Evolutionary conservation across 305 asterid genomes (phyloP).

Genomic region (Solanum hybrid): DNA sequence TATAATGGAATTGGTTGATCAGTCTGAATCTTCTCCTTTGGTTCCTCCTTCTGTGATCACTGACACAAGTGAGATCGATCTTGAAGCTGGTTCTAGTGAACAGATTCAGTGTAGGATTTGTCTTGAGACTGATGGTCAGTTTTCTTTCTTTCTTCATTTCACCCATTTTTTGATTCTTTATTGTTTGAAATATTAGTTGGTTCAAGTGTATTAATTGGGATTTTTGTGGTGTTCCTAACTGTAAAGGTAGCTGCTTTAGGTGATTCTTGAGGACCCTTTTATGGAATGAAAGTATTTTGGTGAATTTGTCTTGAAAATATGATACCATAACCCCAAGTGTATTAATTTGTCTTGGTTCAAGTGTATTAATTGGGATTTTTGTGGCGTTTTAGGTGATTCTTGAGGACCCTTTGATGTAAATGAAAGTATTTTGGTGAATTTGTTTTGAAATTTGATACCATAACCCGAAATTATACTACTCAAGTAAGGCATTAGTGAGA

Average conservation of each 20-base stretch:
- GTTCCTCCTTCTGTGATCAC: slow-evolving; percentile 49
- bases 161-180: neutral
- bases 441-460: neutral
- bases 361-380: neutral
- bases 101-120: slow-evolving; percentile 97
- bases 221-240: slow-evolving; percentile 5
- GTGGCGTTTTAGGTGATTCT: neutral
- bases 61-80: slow-evolving; percentile 66
- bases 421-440: neutral
- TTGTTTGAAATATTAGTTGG: neutral
- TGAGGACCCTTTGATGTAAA: neutral
- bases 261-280: neutral
- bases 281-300: neutral
- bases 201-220: neutral
- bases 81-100: slow-evolving; percentile 86
- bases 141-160: neutral
- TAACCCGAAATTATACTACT: neutral
- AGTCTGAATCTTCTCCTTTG: slow-evolving; percentile 54
- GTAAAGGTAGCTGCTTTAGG: neutral
- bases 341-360: neutral
- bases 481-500: neutral
- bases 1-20: slow-evolving; percentile 20
- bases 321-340: neutral
- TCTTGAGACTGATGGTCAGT: slow-evolving; percentile 75
- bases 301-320: neutral